Percentiles rank a stretch among this genome's conserved stretches.
Conservation (phyloP, 2,329 filamentous ascomycete genomes). For the Leptographium lundbergii region DNA sequence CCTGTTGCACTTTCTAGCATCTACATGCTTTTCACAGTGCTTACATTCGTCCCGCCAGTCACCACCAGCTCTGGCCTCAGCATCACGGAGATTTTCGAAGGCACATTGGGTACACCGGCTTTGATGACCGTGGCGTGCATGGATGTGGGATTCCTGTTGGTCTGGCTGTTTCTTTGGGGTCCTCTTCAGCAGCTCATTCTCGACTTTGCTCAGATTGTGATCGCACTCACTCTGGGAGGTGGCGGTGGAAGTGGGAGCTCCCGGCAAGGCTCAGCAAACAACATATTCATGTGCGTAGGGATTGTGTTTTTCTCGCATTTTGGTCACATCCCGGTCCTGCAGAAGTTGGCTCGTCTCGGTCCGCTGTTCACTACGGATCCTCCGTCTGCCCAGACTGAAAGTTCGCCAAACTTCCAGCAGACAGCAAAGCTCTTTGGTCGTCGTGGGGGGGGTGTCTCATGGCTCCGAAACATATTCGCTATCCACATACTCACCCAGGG, state of each 20-base stretch:
- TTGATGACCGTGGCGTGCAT: slow-evolving; percentile 73
- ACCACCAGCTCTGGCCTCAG: slow-evolving; percentile 68
- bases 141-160: slow-evolving; percentile 67
- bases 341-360: slow-evolving; percentile 28
- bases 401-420: slow-evolving; percentile 35
- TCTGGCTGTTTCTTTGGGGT: slow-evolving; percentile 81
- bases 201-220: slow-evolving; percentile 84
- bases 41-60: slow-evolving; percentile 81
- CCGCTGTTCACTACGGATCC: slow-evolving; percentile 17
- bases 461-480: slow-evolving; percentile 55
- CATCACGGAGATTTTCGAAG: slow-evolving; percentile 84
- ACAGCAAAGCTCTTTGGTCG: slow-evolving; percentile 32
- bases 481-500: slow-evolving; percentile 67
- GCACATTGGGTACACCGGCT: slow-evolving; percentile 73
- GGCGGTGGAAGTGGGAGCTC: slow-evolving; percentile 49
- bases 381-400: slow-evolving; percentile 24
- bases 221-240: slow-evolving; percentile 80
- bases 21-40: slow-evolving; percentile 81
- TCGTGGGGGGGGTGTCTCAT: slow-evolving; percentile 47
- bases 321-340: slow-evolving; percentile 29
- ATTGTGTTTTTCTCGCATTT: slow-evolving; percentile 50
- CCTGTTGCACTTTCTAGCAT: slow-evolving; percentile 78
- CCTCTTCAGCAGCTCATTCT: slow-evolving; percentile 79
- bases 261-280: slow-evolving; percentile 55
- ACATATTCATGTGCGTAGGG: slow-evolving; percentile 56